Evolutionary conservation across 768 basidiomycete species (phyloP), one percentile per base, ranked within the genome.

Genomic region (Melanogaster broomeanus): DNA sequence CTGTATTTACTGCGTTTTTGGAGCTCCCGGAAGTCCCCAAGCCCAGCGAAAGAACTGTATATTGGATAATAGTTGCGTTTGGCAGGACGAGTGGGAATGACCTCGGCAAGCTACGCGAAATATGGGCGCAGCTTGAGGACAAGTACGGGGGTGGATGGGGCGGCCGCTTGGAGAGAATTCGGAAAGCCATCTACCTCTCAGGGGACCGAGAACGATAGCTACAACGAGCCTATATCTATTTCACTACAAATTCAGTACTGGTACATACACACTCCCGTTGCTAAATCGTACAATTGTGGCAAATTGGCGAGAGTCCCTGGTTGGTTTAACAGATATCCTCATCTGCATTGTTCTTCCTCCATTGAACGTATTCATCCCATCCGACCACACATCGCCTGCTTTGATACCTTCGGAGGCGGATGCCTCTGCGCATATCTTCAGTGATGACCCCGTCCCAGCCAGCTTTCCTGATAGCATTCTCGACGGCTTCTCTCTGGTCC

Each of bases 381-480:
- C 71, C 74, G 16, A 87, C 86, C 19, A 72, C 70, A 67, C 80
- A 85, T 65, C 77, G 78, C 53, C 79, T 81, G 67, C 88, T 90
- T 72, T 93, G 92, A 68, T 93, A 96, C 64, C 92, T 73, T 52
- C 87, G 81, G 60, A 96, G 77, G 65, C 78, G 85, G 59, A 93
- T 70, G 63, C 83, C 84, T 58, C 88, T 77, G 42, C 92, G 77
- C 44, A 93, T 69, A 59, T 89, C 89, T 66, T 96, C 93, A 1
- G 85, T 89, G 61, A 95, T 89, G 44, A 70, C 69, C 2, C 90
- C 92, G 50, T 68, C 80, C 88, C 88, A 98, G 3, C 94, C 97
- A 4, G 95, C 91, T 72, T 99, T 99, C 56, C 83, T 81, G 57
- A 98, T 93, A 25, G 94, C 93, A 60, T 87, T 93, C 60, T 95